Evolutionary conservation across 768 basidiomycete species (phyloP).

Genomic region (Cystofilobasidium macerans): DNA sequence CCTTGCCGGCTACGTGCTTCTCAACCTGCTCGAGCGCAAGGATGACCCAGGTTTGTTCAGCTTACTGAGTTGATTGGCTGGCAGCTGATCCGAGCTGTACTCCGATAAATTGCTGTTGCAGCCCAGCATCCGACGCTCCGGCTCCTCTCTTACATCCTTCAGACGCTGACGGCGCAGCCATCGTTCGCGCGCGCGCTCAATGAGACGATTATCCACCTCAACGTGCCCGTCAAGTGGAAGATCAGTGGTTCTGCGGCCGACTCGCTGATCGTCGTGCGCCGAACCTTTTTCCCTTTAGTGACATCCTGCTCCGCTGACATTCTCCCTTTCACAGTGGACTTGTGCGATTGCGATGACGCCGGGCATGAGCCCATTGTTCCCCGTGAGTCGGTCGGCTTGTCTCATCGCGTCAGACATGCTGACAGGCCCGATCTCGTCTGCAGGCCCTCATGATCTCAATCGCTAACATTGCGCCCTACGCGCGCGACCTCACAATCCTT

Average conservation of each 20-base stretch:
- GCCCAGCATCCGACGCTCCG: slow-evolving; percentile 87
- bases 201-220: slow-evolving; percentile 45
- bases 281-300: neutral
- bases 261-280: slow-evolving; percentile 70
- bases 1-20: slow-evolving; percentile 63
- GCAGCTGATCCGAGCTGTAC: too few species aligned
- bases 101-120: slow-evolving; percentile 35
- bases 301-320: too few species aligned
- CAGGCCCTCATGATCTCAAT: slow-evolving; percentile 73
- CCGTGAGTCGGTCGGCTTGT: slow-evolving; percentile 32
- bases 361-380: slow-evolving; percentile 76
- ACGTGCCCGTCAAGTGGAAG: slow-evolving; percentile 67
- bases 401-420: neutral
- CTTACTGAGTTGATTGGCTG: too few species aligned
- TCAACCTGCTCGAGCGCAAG: slow-evolving; percentile 76
- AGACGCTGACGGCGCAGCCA: slow-evolving; percentile 75
- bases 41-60: slow-evolving; percentile 67
- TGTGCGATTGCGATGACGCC: slow-evolving; percentile 83
- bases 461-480: slow-evolving; percentile 75
- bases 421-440: too few species aligned
- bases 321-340: slow-evolving; percentile 50
- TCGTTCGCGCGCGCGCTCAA: slow-evolving; percentile 61
- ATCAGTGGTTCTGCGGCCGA: slow-evolving; percentile 64
- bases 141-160: slow-evolving; percentile 79
- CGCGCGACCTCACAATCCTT: slow-evolving; percentile 66